Evolutionary conservation across 2,329 filamentous ascomycete species (phyloP).

Genomic region (Exophiala xenobiotica): DNA sequence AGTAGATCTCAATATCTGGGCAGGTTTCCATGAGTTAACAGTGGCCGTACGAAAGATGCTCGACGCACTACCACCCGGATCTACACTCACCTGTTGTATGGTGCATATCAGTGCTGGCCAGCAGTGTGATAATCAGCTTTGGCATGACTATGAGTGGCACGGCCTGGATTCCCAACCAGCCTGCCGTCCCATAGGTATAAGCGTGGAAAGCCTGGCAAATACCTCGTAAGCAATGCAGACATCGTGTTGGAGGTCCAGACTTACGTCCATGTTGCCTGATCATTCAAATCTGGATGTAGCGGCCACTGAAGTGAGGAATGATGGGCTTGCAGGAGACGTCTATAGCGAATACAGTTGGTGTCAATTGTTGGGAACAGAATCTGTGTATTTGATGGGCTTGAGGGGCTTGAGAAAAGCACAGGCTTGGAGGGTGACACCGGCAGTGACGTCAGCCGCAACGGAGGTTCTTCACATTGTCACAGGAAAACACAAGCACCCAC

Average conservation of each 20-base stretch:
- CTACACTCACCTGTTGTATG: conserved; percentile 53
- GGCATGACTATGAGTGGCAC: conserved; percentile 60
- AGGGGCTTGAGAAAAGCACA: too few relatives aligned
- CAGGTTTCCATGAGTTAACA: conserved; percentile 6
- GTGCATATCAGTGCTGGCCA: conserved; percentile 57
- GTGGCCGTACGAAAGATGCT: too few relatives aligned
- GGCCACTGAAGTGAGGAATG: background rate
- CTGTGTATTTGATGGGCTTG: too few relatives aligned
- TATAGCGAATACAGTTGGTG: background rate
- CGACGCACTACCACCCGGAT: too few relatives aligned
- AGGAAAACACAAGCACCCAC: background rate
- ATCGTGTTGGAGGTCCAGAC: background rate
- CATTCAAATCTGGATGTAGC: too few relatives aligned
- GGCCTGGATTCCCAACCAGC: conserved; percentile 47
- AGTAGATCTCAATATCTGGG: conserved; percentile 67
- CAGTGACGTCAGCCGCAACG: background rate
- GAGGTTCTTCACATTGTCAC: too few relatives aligned
- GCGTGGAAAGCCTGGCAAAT: conserved; percentile 41
- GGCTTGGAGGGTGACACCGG: background rate
- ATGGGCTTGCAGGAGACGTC: background rate
- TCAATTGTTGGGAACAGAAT: too few relatives aligned
- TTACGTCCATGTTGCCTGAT: too few relatives aligned
- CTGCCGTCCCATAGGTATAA: conserved; percentile 47
- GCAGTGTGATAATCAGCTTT: conserved; percentile 59
- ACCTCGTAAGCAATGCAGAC: background rate